Percentiles rank a stretch among this genome's conserved stretches.
Conservation (phyloP, 2,329 filamentous ascomycete species). For the Alternaria sp. region DNA sequence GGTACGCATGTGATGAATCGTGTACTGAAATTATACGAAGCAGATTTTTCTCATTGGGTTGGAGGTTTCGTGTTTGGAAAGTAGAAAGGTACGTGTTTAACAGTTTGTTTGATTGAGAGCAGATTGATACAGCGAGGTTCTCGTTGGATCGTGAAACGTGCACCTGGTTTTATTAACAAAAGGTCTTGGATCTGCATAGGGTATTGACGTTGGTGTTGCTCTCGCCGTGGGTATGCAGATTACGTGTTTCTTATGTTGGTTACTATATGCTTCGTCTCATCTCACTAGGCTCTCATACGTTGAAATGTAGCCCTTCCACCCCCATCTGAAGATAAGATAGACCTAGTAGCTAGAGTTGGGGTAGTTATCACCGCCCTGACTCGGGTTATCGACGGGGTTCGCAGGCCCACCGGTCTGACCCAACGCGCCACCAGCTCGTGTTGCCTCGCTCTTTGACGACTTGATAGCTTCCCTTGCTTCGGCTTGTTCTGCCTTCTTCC, state of each 20-base stretch:
- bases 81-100: neutral
- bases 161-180: too few species aligned
- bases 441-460: constrained; percentile 48
- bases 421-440: constrained; percentile 54
- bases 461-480: constrained; percentile 54
- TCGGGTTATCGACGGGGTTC: constrained; percentile 39
- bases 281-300: accelerated
- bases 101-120: too few species aligned
- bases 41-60: too few species aligned
- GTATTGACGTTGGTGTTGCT: too few species aligned
- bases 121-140: too few species aligned
- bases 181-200: too few species aligned
- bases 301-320: neutral
- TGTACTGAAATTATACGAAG: too few species aligned
- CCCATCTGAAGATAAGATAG: neutral
- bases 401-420: constrained; percentile 60
- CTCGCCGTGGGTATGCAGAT: too few species aligned
- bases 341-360: constrained; percentile 35
- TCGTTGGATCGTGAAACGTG: too few species aligned
- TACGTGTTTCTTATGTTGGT: neutral
- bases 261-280: neutral
- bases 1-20: neutral
- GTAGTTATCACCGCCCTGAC: constrained; percentile 28
- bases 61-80: too few species aligned
- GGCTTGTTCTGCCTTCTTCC: constrained; percentile 61